These are phyloP conservation scores for Monosporozyma aerobia DNA, from an alignment of 805 yeast genomes.

Conservation along the genomic window DNA sequence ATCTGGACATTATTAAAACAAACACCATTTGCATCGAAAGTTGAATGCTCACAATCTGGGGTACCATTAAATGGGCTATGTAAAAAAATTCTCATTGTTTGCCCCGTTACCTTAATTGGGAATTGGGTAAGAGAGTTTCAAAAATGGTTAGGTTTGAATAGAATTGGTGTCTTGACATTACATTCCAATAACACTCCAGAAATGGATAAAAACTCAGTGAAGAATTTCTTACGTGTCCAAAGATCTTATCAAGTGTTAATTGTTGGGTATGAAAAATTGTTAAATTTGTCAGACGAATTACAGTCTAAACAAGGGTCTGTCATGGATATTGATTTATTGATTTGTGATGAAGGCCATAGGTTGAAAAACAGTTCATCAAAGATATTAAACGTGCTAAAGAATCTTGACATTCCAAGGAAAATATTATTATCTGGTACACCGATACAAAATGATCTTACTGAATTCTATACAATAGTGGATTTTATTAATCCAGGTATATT, in stretches of 20 bases:
- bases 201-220: constrained; percentile 48
- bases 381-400: constrained; percentile 52
- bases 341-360: constrained; percentile 95
- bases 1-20: constrained; percentile 77
- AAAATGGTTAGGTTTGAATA: constrained; percentile 72
- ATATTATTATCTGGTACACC: constrained; percentile 83
- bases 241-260: constrained; percentile 74
- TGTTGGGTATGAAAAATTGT: constrained; percentile 78
- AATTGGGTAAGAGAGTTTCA: constrained; percentile 86
- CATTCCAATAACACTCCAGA: constrained; percentile 40
- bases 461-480: constrained; percentile 71
- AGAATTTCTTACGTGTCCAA: constrained; percentile 49
- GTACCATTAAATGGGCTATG: constrained; percentile 29
- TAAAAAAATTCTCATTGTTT: constrained; percentile 64
- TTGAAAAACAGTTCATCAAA: constrained; percentile 69
- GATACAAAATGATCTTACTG: constrained; percentile 82
- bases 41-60: constrained; percentile 30
- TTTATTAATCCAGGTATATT: constrained; percentile 79
- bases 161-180: constrained; percentile 57
- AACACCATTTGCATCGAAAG: constrained; percentile 37
- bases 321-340: constrained; percentile 49
- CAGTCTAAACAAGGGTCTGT: constrained; percentile 26
- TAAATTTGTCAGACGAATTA: constrained; percentile 44
- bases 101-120: constrained; percentile 81
- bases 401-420: constrained; percentile 45